phyloP scores from a whole-genome alignment of 1,139 yeast species.

The Candida sp. region DNA sequence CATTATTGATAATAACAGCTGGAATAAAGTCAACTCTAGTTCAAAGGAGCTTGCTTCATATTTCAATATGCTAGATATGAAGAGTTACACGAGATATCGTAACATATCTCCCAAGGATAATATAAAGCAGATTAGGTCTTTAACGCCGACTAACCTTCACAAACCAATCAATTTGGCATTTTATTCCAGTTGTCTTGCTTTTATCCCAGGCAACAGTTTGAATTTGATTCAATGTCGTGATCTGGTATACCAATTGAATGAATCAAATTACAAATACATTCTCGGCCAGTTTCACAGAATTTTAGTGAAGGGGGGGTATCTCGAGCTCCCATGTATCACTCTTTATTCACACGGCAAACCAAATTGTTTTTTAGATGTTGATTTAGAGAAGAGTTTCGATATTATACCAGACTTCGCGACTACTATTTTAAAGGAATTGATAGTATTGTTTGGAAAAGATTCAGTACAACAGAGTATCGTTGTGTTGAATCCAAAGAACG shows the following conservation, averaged over 20 bases:
- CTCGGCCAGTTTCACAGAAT: conserved; percentile 34
- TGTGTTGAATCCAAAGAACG: conserved; percentile 27
- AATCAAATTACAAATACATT: conserved; percentile 21
- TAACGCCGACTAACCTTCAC: conserved; percentile 13
- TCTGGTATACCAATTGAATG: conserved; percentile 27
- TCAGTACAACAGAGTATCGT: conserved; percentile 30
- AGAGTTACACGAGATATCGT: conserved; percentile 22
- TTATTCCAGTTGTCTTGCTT: conserved; percentile 24
- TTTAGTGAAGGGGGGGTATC: conserved; percentile 31
- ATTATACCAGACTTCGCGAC: conserved; percentile 25
- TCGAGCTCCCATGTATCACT: conserved; percentile 29
- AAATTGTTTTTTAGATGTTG: conserved; percentile 9
- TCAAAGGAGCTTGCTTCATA: conserved; percentile 1
- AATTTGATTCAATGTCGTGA: conserved; percentile 38
- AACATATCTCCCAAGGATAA: conserved; percentile 11
- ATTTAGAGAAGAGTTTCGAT: conserved; percentile 17
- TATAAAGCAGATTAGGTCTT: background rate
- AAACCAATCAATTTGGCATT: conserved; percentile 39
- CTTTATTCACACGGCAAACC: background rate
- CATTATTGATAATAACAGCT: background rate
- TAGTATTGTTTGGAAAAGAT: conserved; percentile 28
- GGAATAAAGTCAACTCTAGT: background rate
- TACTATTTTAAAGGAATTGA: conserved; percentile 19
- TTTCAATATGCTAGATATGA: conserved; percentile 15
- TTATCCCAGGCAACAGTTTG: conserved; percentile 28